phyloP scores from a whole-genome alignment of 2,329 filamentous ascomycete species.

The Orbilia quercus region DNA sequence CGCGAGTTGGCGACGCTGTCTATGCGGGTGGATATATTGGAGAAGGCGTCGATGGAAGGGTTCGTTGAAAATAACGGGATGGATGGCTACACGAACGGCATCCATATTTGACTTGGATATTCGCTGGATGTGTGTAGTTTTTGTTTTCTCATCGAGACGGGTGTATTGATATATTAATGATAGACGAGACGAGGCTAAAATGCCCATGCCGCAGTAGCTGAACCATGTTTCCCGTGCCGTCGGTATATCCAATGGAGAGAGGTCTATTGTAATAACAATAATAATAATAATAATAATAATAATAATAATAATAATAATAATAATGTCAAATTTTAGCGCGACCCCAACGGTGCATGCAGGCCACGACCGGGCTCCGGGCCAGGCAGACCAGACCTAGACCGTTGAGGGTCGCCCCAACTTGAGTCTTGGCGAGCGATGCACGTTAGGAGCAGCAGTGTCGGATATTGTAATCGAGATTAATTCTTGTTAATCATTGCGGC shows the following conservation, averaged over 20 bases:
- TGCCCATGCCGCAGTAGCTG: not conserved
- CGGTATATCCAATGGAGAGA: not conserved
- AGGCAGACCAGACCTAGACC: too few relatives aligned
- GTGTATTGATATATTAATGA: slow-evolving; percentile 4
- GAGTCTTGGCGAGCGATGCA: not conserved
- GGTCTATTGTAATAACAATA: not conserved
- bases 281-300: too few relatives aligned
- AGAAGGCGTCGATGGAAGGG: slow-evolving; percentile 53
- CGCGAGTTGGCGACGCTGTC: slow-evolving; percentile 58
- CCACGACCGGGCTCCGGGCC: slow-evolving; percentile 23
- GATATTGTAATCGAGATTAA: not conserved
- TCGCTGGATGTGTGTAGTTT: not conserved
- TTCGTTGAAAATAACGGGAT: slow-evolving; percentile 34
- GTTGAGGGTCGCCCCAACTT: not conserved
- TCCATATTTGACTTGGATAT: slow-evolving; percentile 19
- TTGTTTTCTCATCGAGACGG: not conserved
- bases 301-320: too few relatives aligned
- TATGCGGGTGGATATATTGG: slow-evolving; percentile 58
- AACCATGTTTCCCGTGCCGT: too few relatives aligned
- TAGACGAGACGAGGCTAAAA: slow-evolving; percentile 2
- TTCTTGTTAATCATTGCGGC: not conserved
- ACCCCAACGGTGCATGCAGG: slow-evolving; percentile 43
- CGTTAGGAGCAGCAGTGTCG: not conserved
- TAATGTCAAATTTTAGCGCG: slow-evolving; percentile 33
- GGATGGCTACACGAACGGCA: slow-evolving; percentile 45